Evolutionary conservation across 495 filamentous ascomycete species (phyloP), one percentile per base, ranked within the genome.

Genomic region (Penicillium roqueforti): DNA sequence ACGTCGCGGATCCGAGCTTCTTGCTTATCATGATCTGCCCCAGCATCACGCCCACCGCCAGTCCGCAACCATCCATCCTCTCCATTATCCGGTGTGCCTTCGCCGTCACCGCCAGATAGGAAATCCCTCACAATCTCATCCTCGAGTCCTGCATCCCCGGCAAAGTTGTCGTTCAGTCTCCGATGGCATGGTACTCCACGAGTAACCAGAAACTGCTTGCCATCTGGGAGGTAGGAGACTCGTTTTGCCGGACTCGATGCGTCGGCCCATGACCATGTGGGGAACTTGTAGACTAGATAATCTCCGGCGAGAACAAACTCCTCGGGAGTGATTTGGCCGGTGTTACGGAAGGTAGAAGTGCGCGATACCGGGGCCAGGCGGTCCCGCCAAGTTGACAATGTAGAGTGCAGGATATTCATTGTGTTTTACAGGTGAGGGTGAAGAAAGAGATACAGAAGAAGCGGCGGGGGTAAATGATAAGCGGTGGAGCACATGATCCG

Each of bases 241-340:
- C 92, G 88, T 62, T 90, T 88, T 28, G 82, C 76, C 3, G 85
- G 80, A 18, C 81, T 80, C 9, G 91, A 89, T 43, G 92, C 92
- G 60, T 92, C 89, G 53, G 84, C 82, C 93, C 93, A 99, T n/a
- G 89, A 86, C 93, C 93, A 99, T 41, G 92, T 93, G 6, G 93
- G 93, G 72, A 99, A 99, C 76, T 96, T 97, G 83, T 92, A 96
- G 65, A 96, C 91, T 36, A 99, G 87, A 71, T 97, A 99, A 75
- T 99, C 93, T 59, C 95, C 93, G 3, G 93, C 95, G 4, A 87
- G 85, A 14, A 96, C 78, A 68, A 99, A 99, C 79, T 99, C 93
- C 67, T 97, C 95, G 38, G 92, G 92, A 0, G 95, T 97, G 72
- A 99, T 90, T 72, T 97, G 87, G 59, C 93, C 93, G 3, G 91